These are phyloP conservation scores for Fusarium compactum DNA, from an alignment of 2,329 filamentous ascomycete species.

Conservation along the genomic window DNA sequence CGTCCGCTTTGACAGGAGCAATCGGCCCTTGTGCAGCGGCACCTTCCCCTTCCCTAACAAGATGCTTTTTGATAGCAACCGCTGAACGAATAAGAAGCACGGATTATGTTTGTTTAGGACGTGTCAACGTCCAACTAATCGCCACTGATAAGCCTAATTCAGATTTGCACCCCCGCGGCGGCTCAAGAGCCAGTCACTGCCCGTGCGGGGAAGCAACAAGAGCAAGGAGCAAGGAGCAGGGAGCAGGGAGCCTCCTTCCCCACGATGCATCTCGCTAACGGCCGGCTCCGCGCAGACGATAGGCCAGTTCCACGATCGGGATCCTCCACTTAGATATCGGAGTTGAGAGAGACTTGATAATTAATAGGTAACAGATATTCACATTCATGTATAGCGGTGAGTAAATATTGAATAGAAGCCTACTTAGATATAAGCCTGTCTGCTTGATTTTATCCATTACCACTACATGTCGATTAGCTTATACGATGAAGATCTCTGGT, in stretches of 20 bases:
- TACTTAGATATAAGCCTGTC: not conserved
- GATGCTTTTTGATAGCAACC: slow-evolving; percentile 30
- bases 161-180: slow-evolving; percentile 38
- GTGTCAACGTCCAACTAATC: slow-evolving; percentile 22
- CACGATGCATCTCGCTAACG: slow-evolving; percentile 41
- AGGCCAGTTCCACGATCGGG: slow-evolving; percentile 46
- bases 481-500: not conserved
- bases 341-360: slow-evolving; percentile 30
- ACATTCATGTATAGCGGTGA: not conserved
- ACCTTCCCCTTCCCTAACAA: slow-evolving; percentile 36
- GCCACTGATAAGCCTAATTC: slow-evolving; percentile 44
- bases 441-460: not conserved
- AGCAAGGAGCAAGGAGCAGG: not conserved
- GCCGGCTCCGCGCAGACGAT: slow-evolving; percentile 50
- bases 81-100: slow-evolving; percentile 27
- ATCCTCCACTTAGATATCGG: slow-evolving; percentile 45
- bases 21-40: slow-evolving; percentile 25
- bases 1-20: slow-evolving; percentile 24
- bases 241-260: slow-evolving; percentile 28
- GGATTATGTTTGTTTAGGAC: slow-evolving; percentile 21
- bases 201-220: slow-evolving; percentile 37
- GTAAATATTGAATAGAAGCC: not conserved
- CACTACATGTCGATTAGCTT: not conserved
- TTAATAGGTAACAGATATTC: not conserved
- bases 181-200: slow-evolving; percentile 21